Base-by-base conservation (phyloP, 176 grass and related monocot genomes). In the Zizania latifolia region DNA sequence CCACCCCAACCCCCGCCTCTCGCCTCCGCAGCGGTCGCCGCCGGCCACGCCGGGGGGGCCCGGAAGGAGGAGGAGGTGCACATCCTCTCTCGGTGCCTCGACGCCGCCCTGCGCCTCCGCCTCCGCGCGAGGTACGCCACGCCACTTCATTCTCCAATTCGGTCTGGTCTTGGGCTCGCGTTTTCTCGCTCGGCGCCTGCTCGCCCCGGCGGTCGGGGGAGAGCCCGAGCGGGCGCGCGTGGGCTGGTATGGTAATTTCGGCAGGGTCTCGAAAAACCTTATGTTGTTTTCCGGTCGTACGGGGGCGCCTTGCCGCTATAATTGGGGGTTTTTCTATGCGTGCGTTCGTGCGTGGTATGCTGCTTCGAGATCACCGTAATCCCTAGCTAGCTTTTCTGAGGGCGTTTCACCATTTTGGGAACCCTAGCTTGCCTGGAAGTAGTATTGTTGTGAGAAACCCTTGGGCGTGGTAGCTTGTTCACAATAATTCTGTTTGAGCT, bases 71-170 rank as follows among this genome's bases (percentile, higher is more conserved):
- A 26, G 37, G 38, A 53, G 10, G 33, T 14, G 27, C 27, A 1
- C 19, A 8, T 9, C 23, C 5, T 2, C 63, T 7, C 14, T 33
- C 65, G 41, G 23, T 2, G 36, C 37, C 12, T 58, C 77, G 6
- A 14, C 60, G 31, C 33, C 44, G 24, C 31, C 4, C 38, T 2
- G 8, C 62, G 27, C 70, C 68, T 21, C 51, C 50, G 24, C 58
- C 66, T 44, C 39, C 32, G 27, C 62, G 69, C 8, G 61, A 88
- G 86, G 80, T 88, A 88, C 41, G 43, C 63, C 38, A 48, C 44
- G 15, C 44, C 44, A 48, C 10, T 1, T 14, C 43, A 14, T 1
- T 1, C 2, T 32, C 4, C 19, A 15, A 28, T 17, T 55, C 31
- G 16, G 32, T 50, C 30, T 27, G 12, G 5, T 60, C 3, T 32